These are phyloP conservation scores for Saccharum officinarum DNA, from an alignment of 176 grass and related monocot genomes.

Conservation along the genomic window DNA sequence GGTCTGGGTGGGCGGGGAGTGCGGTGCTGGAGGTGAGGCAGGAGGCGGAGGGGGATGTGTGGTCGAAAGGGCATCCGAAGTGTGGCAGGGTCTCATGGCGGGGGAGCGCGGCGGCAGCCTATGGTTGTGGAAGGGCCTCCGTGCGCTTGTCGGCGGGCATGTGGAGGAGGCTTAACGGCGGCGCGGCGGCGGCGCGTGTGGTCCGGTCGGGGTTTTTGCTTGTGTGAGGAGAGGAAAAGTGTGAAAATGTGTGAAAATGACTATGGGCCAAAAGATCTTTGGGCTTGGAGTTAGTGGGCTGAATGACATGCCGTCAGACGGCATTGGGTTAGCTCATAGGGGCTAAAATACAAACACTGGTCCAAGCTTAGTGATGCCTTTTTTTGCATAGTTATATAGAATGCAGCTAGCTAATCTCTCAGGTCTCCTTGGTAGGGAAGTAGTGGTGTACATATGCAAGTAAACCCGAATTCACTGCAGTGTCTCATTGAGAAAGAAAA, in stretches of 20 bases:
- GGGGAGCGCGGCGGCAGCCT: neutral
- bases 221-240: neutral
- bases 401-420: no score
- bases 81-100: conserved; percentile 32
- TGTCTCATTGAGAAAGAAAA: no score
- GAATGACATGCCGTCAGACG: no score
- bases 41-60: conserved; percentile 18
- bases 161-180: neutral
- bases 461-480: neutral
- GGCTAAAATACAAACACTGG: no score
- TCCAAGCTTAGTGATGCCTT: no score
- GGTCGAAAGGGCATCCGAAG: conserved; percentile 57
- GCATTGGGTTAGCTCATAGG: no score
- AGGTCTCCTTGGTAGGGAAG: no score
- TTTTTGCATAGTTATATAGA: no score
- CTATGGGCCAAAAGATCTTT: neutral
- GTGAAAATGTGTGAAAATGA: no score
- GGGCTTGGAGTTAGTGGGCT: neutral
- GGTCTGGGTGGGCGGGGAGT: neutral
- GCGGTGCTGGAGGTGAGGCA: conserved; percentile 14
- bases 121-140: neutral
- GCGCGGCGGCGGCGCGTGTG: conserved; percentile 12
- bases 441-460: no score
- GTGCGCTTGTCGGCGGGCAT: neutral
- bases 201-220: neutral